Evolutionary conservation across 495 filamentous ascomycete genomes (phyloP), one percentile per base, ranked within the genome.

Genomic region (Neurospora sp.): DNA sequence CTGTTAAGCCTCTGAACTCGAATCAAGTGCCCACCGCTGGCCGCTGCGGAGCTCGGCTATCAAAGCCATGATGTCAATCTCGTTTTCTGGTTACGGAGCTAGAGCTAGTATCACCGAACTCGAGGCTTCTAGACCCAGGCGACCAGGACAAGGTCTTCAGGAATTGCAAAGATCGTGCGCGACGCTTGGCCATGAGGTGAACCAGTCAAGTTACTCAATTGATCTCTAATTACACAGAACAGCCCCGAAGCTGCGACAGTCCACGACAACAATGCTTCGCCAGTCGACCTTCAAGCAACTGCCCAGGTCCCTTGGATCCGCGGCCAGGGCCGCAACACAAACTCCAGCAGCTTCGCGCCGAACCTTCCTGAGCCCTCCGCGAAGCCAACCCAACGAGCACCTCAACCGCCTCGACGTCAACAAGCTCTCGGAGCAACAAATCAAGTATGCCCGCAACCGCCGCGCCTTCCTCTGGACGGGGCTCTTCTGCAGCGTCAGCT

Each of bases 391-490:
- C 69, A 11, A 85, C 70, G 84, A 88, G 73, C 80, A 76, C 72
- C 79, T 88, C 71, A 84, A 88, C 74, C 80, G 75, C 71, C 79
- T 88, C 70, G 84, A 88, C 73, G 42, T 86, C 73, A 79, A 79
- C 69, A 81, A 84, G 72, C 80, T 87, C 73, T 79, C 83, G 69
- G 73, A 76, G 20, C 71, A 84, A 44, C 75, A 80, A 1, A 75
- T 81, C 9, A 81, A 85, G 4, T 86, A 88, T 76, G 78, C 86
- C 71, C 81, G 82, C 39, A 82, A 85, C 39, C 82, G 84, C 5
- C 84, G 79, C 35, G 79, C 80, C 20, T 86, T 89, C 74, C 83
- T 87, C 9, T 78, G 80, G 39, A 81, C 80, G 23, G 88, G 88
- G 11, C 78, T 80, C 23, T 74, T 86, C 31, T 77, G 87, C 75